Base-by-base conservation (phyloP, 2,329 filamentous ascomycete species). In the Microsporum ferrugineum region DNA sequence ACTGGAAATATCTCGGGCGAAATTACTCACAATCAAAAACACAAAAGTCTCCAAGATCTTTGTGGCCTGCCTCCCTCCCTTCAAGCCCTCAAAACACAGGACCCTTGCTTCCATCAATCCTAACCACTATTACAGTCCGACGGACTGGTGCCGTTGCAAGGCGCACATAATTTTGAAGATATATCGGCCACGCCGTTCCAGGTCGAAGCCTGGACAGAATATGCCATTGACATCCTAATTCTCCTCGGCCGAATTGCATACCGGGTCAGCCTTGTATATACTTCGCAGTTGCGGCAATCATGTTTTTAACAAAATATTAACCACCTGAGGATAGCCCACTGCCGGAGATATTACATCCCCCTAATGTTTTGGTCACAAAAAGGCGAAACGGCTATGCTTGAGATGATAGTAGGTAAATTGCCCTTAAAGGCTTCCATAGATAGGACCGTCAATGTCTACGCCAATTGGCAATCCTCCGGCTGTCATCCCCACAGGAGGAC, bases 201-300 rank as follows among this genome's bases (percentile, higher is more conserved):
- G 62, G 70, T 65, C 2, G 77, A 78, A 63, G 74, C 75, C 3
- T 79, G 76, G 76, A 68, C 68, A 17, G 76, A 79, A 61, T 78
- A 77, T 57, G 72, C 68, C 1, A 66, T 79, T 36, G 76, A 75
- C 1, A 63, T 71, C 2, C 0, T 71, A 7, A 64, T 78, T 2
- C 63, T 79, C 2, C 61, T 77, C 2, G 61, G 75, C 5, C 73
- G 77, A 14, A 73, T 75, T 61, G 17, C 17, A 17, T 47, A 29
- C 43, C 43, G 17, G 43, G 43, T 47, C 17, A 47, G 43, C 43
- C 43, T 29, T 47, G 43, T 47, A 47, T 47, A 47, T 36, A 41
- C 39, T n/a, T 41, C 39, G 39, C 39, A 41, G 39, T n/a, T 41
- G 39, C 14, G 39, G 39, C 14, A 41, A n/a, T n/a, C 39, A 41